phyloP scores from a whole-genome alignment of 2,329 filamentous ascomycete species.

The Neonectria coccinea region DNA sequence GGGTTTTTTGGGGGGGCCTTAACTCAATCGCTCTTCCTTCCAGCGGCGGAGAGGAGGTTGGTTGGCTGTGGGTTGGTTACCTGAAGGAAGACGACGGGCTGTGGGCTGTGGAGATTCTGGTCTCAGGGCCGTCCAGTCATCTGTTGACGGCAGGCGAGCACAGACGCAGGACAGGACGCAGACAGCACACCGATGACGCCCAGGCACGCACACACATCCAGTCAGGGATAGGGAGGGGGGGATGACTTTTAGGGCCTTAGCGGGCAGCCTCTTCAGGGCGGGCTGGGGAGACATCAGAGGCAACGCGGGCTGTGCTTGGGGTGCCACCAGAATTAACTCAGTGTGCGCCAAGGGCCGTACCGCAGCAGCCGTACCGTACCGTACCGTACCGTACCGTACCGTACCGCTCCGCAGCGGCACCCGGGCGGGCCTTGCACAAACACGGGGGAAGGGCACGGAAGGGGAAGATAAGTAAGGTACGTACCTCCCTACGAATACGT shows the following conservation, averaged over 20 bases:
- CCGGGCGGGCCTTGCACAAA: neutral
- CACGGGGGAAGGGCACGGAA: neutral
- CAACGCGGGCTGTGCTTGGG: neutral
- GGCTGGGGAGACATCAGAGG: neutral
- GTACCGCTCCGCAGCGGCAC: neutral
- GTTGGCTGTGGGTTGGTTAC: neutral
- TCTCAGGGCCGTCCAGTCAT: constrained; percentile 18
- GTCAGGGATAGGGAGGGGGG: neutral
- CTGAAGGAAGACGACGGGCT: neutral
- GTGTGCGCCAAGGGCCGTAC: constrained; percentile 8
- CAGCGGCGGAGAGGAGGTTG: neutral
- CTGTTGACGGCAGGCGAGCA: constrained; percentile 9
- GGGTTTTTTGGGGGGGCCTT: neutral
- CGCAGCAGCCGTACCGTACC: constrained; percentile 4
- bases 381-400: neutral
- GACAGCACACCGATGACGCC: constrained; percentile 7
- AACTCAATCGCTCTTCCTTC: neutral
- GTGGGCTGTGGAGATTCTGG: neutral
- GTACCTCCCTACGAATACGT: too few species aligned
- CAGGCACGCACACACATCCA: constrained; percentile 8
- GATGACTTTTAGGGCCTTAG: neutral
- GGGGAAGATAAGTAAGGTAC: too few species aligned
- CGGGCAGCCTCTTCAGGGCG: neutral
- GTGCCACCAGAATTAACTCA: neutral
- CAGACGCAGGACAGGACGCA: neutral